Evolutionary conservation across 441 rosid species (phyloP), one percentile per base, ranked within the genome.

Genomic region (Arabidopsis hybrid): DNA sequence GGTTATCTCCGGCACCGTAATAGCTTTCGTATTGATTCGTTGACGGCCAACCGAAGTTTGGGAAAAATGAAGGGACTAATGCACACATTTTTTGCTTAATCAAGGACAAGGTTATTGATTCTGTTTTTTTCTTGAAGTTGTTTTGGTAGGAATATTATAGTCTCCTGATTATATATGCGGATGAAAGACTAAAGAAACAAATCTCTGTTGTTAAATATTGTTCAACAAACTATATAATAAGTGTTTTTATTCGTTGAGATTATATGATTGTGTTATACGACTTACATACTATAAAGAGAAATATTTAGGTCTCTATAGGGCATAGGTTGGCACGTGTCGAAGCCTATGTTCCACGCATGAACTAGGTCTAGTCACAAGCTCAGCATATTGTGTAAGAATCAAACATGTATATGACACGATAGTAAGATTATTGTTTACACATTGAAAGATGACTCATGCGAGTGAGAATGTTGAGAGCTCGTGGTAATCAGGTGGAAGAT

Each of bases 11-110:
- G 50, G 21, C 51, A 2, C 0, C 2, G 58, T 61, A 60, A 36
- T 42, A 69, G 69, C 69, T 60, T 7, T 75, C 58, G 57, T 40
- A 75, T 10, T 52, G 47, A 58, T 7, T 67, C 16, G 32, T 68
- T 1, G 26, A 60, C 1, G 79, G 79, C 74, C 79, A 68, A 4
- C 74, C 50, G 10, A 68, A 75, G 79, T 75, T 57, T 36, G 60
- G 61, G 49, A 70, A 40, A 46, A 70, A 38, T 17, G 66, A 47
- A 63, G 75, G 79, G n/a, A 60, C 57, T 68, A 75, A 68, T 43
- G 79, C 64, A 68, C 79, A 68, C 79, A 75, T 75, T n/a, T 21
- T 60, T 60, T 31, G 35, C 12, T 66, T 59, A 8, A 17, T 17
- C 36, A 32, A 6, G 5, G 47, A 32, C 3, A 62, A 72, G 26